A percentile compares a stretch with the other conserved stretches of the same genome.
phyloP scores from a whole-genome alignment of 179 eudicot species.

The Corrigiola litoralis region DNA sequence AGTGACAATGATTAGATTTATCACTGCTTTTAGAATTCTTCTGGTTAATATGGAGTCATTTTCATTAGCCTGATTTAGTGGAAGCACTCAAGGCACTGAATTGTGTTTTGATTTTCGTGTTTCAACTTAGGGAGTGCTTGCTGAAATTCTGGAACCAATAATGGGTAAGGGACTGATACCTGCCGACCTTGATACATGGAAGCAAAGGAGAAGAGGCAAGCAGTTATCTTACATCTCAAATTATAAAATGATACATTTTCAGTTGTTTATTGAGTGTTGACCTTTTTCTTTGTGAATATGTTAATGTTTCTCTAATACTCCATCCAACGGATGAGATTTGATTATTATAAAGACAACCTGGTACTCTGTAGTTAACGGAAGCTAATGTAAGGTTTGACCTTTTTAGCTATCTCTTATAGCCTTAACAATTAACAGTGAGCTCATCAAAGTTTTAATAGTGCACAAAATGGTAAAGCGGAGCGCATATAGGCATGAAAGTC shows the following conservation, averaged over 20 bases:
- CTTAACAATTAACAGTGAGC: too few species aligned
- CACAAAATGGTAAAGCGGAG: too few species aligned
- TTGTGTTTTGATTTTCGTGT: neutral
- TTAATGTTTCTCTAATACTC: too few species aligned
- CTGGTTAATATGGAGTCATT: neutral
- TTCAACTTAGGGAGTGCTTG: constrained; percentile 81
- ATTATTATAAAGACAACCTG: too few species aligned
- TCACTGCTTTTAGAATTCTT: neutral
- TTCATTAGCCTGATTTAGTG: constrained; percentile 4
- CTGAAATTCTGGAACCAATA: constrained; percentile 97
- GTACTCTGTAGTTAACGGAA: too few species aligned
- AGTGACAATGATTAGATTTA: neutral
- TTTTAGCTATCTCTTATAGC: too few species aligned
- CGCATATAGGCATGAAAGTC: too few species aligned
- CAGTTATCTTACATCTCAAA: constrained; percentile 9
- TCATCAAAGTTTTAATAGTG: too few species aligned
- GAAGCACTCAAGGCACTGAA: neutral
- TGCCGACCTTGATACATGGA: constrained; percentile 96
- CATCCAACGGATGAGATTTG: too few species aligned
- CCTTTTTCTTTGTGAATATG: too few species aligned
- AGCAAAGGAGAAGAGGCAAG: constrained; percentile 97
- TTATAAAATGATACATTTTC: neutral
- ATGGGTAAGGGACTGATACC: constrained; percentile 99
- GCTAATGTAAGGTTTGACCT: too few species aligned
- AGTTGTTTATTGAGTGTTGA: too few species aligned